phyloP scores from a whole-genome alignment of 2,329 filamentous ascomycete genomes.

The Aspergillus fructus region DNA sequence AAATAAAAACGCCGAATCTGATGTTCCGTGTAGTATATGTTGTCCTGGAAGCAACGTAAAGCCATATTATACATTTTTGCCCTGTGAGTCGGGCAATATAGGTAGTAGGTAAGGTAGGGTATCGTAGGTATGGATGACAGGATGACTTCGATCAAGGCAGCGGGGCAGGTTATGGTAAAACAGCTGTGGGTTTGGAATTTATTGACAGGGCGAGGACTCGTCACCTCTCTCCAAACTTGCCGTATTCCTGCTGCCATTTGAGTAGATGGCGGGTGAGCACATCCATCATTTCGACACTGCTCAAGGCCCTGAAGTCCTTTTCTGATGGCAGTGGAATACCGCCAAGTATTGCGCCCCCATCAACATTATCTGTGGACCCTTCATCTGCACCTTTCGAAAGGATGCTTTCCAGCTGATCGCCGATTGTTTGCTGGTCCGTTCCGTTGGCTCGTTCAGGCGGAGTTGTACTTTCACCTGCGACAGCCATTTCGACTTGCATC shows the following conservation, averaged over 20 bases:
- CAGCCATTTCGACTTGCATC: slow-evolving; percentile 83
- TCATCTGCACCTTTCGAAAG: slow-evolving; percentile 27
- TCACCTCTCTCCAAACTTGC: slow-evolving; percentile 52
- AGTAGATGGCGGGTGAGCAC: slow-evolving; percentile 75
- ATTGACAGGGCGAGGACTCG: neutral
- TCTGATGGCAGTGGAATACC: slow-evolving; percentile 29
- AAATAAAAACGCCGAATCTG: slow-evolving; percentile 24
- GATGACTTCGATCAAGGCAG: neutral
- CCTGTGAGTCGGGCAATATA: slow-evolving; percentile 11
- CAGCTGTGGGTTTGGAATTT: neutral
- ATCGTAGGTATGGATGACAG: slow-evolving; percentile 20
- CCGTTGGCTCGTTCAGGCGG: slow-evolving; percentile 38
- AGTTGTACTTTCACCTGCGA: slow-evolving; percentile 49
- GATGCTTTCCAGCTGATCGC: slow-evolving; percentile 35
- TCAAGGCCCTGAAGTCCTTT: slow-evolving; percentile 70
- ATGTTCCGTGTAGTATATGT: slow-evolving; percentile 17
- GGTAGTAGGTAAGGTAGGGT: slow-evolving; percentile 19
- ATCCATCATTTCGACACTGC: slow-evolving; percentile 88
- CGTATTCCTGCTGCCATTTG: slow-evolving; percentile 78
- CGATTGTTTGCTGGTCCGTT: slow-evolving; percentile 33
- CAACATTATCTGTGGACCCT: slow-evolving; percentile 27
- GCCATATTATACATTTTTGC: slow-evolving; percentile 27
- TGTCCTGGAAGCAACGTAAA: slow-evolving; percentile 21
- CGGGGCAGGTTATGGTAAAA: neutral
- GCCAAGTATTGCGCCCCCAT: slow-evolving; percentile 23